These are phyloP conservation scores for Geotrichum candidum DNA, from an alignment of 1,139 yeast genomes.

Conservation along the genomic window DNA sequence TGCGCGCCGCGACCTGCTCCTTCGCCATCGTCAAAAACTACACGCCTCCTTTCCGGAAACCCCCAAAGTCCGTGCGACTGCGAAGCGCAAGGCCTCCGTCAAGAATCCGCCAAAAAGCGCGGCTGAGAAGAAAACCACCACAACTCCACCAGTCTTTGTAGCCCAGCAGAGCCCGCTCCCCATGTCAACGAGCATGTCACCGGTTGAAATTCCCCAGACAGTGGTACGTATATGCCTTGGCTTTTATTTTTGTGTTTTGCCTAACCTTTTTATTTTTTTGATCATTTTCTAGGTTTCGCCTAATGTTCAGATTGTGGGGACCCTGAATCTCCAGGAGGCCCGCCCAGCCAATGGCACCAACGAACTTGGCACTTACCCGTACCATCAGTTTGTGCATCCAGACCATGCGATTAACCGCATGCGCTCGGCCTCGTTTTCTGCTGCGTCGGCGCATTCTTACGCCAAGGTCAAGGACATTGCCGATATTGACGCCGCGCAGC, in stretches of 20 bases:
- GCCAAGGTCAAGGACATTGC: conserved; percentile 45
- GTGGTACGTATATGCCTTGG: neutral
- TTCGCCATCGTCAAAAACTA: conserved; percentile 89
- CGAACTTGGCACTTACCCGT: conserved; percentile 1
- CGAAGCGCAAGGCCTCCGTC: conserved; percentile 11
- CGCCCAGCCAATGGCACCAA: neutral
- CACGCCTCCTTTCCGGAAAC: conserved; percentile 50
- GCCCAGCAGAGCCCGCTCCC: neutral
- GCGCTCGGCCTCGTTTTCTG: conserved; percentile 78
- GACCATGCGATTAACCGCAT: conserved; percentile 16
- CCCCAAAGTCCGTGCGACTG: conserved; percentile 22
- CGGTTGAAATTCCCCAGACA: neutral
- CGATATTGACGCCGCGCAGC: conserved; percentile 28
- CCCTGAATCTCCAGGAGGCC: neutral
- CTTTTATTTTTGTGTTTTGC: neutral
- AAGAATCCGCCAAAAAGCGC: neutral
- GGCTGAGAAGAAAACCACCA: neutral
- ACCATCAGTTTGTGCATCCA: neutral
- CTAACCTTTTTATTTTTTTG: neutral
- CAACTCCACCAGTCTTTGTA: neutral
- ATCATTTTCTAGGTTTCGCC: neutral
- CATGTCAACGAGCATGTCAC: neutral
- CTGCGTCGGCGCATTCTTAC: conserved; percentile 68
- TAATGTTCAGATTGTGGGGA: neutral
- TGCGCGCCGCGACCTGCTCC: conserved; percentile 81